phyloP scores from a whole-genome alignment of 176 grass and related monocot species.

The Neostapfia colusana region DNA sequence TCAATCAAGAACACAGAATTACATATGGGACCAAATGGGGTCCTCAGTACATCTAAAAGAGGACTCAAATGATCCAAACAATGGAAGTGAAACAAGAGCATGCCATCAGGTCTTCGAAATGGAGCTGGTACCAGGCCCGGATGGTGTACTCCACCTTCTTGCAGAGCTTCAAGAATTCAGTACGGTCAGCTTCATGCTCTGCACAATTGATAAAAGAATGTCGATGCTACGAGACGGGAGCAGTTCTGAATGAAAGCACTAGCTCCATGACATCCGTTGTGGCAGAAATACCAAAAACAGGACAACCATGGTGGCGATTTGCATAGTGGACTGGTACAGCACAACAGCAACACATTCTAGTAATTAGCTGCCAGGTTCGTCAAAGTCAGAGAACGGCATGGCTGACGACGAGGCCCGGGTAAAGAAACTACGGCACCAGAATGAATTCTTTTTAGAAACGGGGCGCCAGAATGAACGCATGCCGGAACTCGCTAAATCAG shows the following conservation, averaged over 20 bases:
- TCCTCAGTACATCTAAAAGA: neutral
- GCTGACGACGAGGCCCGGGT: neutral
- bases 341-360: no score
- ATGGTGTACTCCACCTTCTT: slow-evolving; percentile 81
- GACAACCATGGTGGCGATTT: neutral
- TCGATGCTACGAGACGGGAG: neutral
- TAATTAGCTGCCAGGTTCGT: no score
- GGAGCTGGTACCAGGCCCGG: slow-evolving; percentile 71
- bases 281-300: neutral
- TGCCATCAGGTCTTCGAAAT: slow-evolving; percentile 80
- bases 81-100: neutral
- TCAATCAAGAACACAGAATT: neutral
- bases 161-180: slow-evolving; percentile 73
- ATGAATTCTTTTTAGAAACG: no score
- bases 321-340: no score
- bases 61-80: neutral
- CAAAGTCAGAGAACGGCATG: no score
- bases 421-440: neutral
- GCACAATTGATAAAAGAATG: neutral
- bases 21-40: neutral
- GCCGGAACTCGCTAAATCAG: neutral
- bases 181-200: slow-evolving; percentile 55
- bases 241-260: neutral
- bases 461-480: neutral
- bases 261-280: neutral